phyloP scores from a whole-genome alignment of 2,329 filamentous ascomycete species.

The Botrytis aclada region DNA sequence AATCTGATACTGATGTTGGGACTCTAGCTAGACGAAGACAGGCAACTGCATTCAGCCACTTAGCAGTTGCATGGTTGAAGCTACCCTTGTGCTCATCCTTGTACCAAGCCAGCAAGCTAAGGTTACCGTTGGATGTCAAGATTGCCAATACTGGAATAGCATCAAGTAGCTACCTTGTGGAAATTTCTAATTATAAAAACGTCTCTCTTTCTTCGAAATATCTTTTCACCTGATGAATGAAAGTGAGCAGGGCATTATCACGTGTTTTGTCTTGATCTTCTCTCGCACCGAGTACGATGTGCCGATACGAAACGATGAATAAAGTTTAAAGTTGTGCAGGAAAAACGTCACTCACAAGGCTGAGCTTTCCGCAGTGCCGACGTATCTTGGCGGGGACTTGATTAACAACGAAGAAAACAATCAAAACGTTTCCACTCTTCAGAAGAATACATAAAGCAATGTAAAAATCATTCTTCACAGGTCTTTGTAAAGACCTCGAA shows the following conservation, averaged over 20 bases:
- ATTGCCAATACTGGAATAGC: background rate
- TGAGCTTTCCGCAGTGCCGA: background rate
- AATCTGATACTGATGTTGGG: background rate
- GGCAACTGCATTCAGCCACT: background rate
- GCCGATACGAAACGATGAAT: background rate
- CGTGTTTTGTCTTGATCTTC: background rate
- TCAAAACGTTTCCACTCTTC: background rate
- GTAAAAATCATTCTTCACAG: background rate
- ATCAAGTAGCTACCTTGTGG: background rate
- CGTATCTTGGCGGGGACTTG: background rate
- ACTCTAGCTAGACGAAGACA: background rate
- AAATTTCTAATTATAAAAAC: background rate
- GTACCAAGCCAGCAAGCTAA: background rate
- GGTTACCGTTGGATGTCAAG: background rate
- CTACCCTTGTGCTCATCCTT: background rate
- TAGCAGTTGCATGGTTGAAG: background rate
- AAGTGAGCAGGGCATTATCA: background rate
- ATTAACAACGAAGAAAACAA: background rate
- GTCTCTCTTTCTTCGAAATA: background rate
- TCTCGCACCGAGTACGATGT: background rate
- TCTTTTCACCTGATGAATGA: background rate
- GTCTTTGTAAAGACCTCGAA: background rate
- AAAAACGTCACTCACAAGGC: slow-evolving; percentile 4
- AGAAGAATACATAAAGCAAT: background rate
- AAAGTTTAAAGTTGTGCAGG: background rate